A percentile compares a stretch with the other conserved stretches of the same genome.
These are phyloP conservation scores for Globisporangium camurandrum DNA, from an alignment of 352 stramenopile genomes.

Conservation along the genomic window DNA sequence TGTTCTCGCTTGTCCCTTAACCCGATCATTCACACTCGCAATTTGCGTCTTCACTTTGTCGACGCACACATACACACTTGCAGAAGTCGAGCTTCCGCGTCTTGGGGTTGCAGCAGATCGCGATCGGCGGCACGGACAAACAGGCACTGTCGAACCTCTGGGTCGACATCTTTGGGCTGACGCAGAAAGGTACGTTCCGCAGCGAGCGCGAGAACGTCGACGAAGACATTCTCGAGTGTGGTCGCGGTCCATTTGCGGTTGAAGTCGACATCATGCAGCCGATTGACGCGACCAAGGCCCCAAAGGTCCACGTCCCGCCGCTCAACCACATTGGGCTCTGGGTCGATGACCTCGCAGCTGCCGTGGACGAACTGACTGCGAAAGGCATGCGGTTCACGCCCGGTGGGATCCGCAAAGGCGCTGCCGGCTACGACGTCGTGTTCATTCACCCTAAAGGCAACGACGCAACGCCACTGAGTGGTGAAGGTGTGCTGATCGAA, in stretches of 20 bases:
- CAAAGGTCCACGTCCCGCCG: slow-evolving; percentile 92
- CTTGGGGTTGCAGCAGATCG: slow-evolving; percentile 96
- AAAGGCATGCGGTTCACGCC: slow-evolving; percentile 95
- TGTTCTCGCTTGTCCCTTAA: not conserved
- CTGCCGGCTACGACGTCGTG: slow-evolving; percentile 94
- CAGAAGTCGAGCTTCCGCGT: slow-evolving; percentile 87
- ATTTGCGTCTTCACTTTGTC: not conserved
- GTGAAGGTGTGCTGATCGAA: slow-evolving; percentile 95
- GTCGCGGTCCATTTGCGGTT: slow-evolving; percentile 87
- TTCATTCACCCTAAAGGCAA: slow-evolving; percentile 99
- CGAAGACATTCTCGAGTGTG: slow-evolving; percentile 95
- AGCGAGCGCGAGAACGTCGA: slow-evolving; percentile 96
- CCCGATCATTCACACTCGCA: not conserved
- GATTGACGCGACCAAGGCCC: slow-evolving; percentile 88
- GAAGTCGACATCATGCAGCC: slow-evolving; percentile 99
- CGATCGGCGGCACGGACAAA: slow-evolving; percentile 91
- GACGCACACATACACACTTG: not conserved
- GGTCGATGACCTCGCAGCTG: slow-evolving; percentile 92
- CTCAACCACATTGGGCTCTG: slow-evolving; percentile 98
- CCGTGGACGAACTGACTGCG: slow-evolving; percentile 88
- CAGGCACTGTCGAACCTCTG: slow-evolving; percentile 75
- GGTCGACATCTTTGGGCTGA: slow-evolving; percentile 76
- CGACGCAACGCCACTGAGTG: slow-evolving; percentile 85
- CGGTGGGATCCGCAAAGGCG: slow-evolving; percentile 95
- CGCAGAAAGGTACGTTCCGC: slow-evolving; percentile 54